A percentile compares a stretch with the other conserved stretches of the same genome.
phyloP scores from a whole-genome alignment of 371 early-diverging fungal species.

The Mortierella sp. region DNA sequence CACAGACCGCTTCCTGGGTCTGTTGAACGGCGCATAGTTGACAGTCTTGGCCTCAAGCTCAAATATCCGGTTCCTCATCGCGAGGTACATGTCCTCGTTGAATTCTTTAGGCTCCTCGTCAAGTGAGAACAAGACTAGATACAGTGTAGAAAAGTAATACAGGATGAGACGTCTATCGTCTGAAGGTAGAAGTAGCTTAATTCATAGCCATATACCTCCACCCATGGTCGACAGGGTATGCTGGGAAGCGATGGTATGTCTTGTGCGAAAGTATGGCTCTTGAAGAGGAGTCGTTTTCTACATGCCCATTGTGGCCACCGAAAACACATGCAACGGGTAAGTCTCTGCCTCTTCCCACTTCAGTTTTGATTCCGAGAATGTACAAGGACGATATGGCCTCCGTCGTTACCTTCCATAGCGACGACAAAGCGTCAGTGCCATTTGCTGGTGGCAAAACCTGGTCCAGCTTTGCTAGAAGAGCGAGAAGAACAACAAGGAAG shows the following conservation, averaged over 20 bases:
- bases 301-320: not conserved
- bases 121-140: slow-evolving; percentile 38
- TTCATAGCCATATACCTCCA: slow-evolving; percentile 25
- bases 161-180: too few relatives aligned
- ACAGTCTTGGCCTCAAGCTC: slow-evolving; percentile 47
- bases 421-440: slow-evolving; percentile 30
- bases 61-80: slow-evolving; percentile 51
- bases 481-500: slow-evolving; percentile 30
- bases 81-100: slow-evolving; percentile 46
- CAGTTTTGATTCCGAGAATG: too few relatives aligned
- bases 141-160: too few relatives aligned
- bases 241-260: slow-evolving; percentile 47
- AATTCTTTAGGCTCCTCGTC: slow-evolving; percentile 46
- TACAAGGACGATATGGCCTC: too few relatives aligned
- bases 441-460: slow-evolving; percentile 10
- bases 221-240: slow-evolving; percentile 44
- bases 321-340: too few relatives aligned
- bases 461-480: slow-evolving; percentile 24
- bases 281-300: slow-evolving; percentile 35
- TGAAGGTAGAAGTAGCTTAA: too few relatives aligned
- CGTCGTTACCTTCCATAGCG: slow-evolving; percentile 47
- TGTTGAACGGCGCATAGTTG: slow-evolving; percentile 43
- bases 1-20: slow-evolving; percentile 27
- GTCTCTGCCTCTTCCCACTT: too few relatives aligned
- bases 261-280: slow-evolving; percentile 45